A percentile compares a stretch with the other conserved stretches of the same genome.
phyloP scores from a whole-genome alignment of 2,329 filamentous ascomycete species.

The Aaosphaeria arxii region DNA sequence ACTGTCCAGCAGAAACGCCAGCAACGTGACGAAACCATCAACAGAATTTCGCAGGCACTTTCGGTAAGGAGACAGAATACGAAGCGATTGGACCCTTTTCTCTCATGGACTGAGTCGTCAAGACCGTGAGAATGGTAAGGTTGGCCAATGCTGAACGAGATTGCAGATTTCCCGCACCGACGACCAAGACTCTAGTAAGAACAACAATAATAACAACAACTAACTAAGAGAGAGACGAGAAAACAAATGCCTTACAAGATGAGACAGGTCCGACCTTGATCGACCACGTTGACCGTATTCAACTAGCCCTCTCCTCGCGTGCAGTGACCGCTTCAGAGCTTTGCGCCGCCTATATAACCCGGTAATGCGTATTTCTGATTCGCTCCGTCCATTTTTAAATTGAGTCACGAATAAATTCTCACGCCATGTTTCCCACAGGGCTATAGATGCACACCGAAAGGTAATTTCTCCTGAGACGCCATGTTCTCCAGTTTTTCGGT shows the following conservation, averaged over 20 bases:
- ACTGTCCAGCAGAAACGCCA: conserved; percentile 21
- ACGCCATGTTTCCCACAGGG: conserved; percentile 29
- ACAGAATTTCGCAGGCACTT: background rate
- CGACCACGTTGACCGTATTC: conserved; percentile 17
- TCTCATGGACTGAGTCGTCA: too few relatives aligned
- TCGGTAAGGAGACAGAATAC: too few relatives aligned
- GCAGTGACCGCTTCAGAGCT: conserved; percentile 25
- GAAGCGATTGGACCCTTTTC: too few relatives aligned
- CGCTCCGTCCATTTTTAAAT: background rate
- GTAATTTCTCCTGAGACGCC: conserved; percentile 14
- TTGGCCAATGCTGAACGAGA: too few relatives aligned
- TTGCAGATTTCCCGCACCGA: too few relatives aligned
- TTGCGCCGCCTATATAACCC: conserved; percentile 26
- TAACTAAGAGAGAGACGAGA: too few relatives aligned
- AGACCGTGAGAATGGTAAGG: too few relatives aligned
- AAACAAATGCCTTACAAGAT: too few relatives aligned
- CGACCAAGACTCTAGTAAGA: too few relatives aligned
- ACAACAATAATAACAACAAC: too few relatives aligned
- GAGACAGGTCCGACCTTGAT: background rate
- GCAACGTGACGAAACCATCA: conserved; percentile 22
- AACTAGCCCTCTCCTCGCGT: conserved; percentile 21
- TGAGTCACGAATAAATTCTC: conserved; percentile 22
- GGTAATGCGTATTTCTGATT: conserved; percentile 15
- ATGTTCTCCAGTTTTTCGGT: background rate
- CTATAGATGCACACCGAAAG: conserved; percentile 25